Conservation (phyloP, 2,329 filamentous ascomycete genomes). For the Penicillium sp. region DNA sequence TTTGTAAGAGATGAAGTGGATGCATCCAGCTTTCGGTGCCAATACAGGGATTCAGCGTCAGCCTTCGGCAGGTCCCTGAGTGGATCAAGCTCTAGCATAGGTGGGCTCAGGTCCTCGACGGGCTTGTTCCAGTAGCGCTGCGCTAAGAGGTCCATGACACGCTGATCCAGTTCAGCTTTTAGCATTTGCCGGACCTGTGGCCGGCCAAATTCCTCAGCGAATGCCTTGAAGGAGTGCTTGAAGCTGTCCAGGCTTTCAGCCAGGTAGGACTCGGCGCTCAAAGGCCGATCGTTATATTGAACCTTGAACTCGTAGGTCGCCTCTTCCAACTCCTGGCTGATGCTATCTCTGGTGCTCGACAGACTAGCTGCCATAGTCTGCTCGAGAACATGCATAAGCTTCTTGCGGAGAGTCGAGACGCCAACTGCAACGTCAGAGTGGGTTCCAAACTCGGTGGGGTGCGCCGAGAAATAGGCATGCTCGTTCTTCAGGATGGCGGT, state of each 20-base stretch:
- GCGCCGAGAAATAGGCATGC: constrained; percentile 78
- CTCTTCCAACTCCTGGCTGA: constrained; percentile 92
- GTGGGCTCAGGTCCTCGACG: constrained; percentile 73
- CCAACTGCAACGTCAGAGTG: constrained; percentile 74
- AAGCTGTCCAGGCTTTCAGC: constrained; percentile 93
- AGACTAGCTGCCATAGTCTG: constrained; percentile 95
- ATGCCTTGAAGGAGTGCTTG: constrained; percentile 96
- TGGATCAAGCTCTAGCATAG: constrained; percentile 67
- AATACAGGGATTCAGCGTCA: constrained; percentile 81
- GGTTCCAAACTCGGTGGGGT: constrained; percentile 76
- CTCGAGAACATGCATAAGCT: constrained; percentile 94
- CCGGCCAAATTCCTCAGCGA: constrained; percentile 84
- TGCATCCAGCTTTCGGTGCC: constrained; percentile 91
- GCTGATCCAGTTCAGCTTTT: constrained; percentile 90
- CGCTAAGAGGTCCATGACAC: constrained; percentile 88
- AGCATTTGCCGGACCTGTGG: constrained; percentile 85
- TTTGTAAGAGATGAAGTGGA: constrained; percentile 90
- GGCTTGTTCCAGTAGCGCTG: constrained; percentile 98
- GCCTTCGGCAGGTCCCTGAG: constrained; percentile 80
- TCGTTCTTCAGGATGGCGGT: constrained; percentile 85
- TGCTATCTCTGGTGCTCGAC: constrained; percentile 85
- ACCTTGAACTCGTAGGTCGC: constrained; percentile 99
- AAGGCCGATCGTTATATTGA: constrained; percentile 93
- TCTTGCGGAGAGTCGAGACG: constrained; percentile 84
- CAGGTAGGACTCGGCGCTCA: constrained; percentile 94